phyloP scores from a whole-genome alignment of 305 asterid species.

The Solanum aculeatissimum region DNA sequence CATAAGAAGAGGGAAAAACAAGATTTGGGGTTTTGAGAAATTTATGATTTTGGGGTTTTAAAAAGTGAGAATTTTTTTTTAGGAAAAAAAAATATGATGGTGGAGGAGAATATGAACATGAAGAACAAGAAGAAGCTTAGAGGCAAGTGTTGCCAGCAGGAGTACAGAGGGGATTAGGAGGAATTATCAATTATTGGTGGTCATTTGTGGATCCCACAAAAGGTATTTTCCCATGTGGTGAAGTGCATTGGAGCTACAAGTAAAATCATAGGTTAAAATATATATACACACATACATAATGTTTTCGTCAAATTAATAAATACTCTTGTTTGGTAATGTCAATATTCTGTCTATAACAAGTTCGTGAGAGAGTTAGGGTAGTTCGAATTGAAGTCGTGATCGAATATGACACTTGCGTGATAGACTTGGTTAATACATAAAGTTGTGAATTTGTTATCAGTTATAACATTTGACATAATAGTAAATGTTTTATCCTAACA shows the following conservation, averaged over 20 bases:
- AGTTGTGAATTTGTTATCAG: too few species aligned
- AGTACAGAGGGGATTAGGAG: conserved; percentile 37
- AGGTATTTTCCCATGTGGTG: neutral
- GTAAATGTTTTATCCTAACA: too few species aligned
- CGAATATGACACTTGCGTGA: too few species aligned
- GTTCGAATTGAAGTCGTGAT: too few species aligned
- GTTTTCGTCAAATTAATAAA: too few species aligned
- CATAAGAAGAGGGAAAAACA: neutral
- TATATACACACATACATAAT: too few species aligned
- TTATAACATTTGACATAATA: too few species aligned
- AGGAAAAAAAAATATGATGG: neutral
- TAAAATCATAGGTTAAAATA: neutral
- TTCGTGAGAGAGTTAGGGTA: too few species aligned
- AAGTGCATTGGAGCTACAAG: neutral
- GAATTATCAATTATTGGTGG: conserved; percentile 7
- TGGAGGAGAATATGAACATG: conserved; percentile 1
- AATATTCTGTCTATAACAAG: too few species aligned
- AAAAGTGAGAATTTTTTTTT: neutral
- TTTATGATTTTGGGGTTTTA: neutral
- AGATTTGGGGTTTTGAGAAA: neutral
- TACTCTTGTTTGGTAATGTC: too few species aligned
- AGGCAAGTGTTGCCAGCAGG: conserved; percentile 28
- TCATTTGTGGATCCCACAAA: neutral
- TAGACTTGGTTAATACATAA: too few species aligned
- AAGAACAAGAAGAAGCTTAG: neutral